Percentiles rank a stretch among this genome's conserved stretches.
These are phyloP conservation scores for Ustilago tritici DNA, from an alignment of 1,284 basidiomycete genomes.

Conservation along the genomic window DNA sequence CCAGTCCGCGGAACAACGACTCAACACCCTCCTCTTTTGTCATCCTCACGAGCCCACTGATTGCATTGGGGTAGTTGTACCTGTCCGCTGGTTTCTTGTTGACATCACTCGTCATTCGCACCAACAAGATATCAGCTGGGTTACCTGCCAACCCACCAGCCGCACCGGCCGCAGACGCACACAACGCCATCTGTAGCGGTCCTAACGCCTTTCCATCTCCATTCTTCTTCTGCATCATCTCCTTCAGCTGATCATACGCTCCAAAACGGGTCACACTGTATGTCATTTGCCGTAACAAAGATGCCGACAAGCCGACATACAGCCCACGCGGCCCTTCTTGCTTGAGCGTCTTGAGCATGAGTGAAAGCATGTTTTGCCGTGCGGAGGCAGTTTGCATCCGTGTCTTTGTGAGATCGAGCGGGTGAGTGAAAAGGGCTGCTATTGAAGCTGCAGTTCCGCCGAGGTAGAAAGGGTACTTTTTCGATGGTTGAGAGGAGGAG, in stretches of 20 bases:
- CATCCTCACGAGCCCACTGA: constrained; percentile 72
- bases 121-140: constrained; percentile 73
- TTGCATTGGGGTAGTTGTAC: constrained; percentile 70
- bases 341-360: constrained; percentile 53
- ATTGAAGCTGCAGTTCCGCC: constrained; percentile 66
- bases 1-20: constrained; percentile 71
- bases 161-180: constrained; percentile 60
- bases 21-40: constrained; percentile 71
- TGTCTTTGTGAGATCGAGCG: constrained; percentile 69
- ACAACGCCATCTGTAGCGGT: constrained; percentile 53
- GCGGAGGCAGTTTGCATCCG: constrained; percentile 69
- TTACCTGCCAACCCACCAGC: constrained; percentile 66
- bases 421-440: constrained; percentile 68
- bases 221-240: constrained; percentile 25
- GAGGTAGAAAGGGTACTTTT: constrained; percentile 65
- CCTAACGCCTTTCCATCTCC: constrained; percentile 37
- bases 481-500: constrained; percentile 2
- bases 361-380: constrained; percentile 52
- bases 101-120: constrained; percentile 71
- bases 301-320: constrained; percentile 65
- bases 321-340: constrained; percentile 57
- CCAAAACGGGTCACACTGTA: constrained; percentile 67
- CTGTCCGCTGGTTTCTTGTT: constrained; percentile 61
- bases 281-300: constrained; percentile 67
- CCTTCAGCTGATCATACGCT: constrained; percentile 66